phyloP scores from a whole-genome alignment of 345 rosid genomes.

The Pseudoturritis turrita region DNA sequence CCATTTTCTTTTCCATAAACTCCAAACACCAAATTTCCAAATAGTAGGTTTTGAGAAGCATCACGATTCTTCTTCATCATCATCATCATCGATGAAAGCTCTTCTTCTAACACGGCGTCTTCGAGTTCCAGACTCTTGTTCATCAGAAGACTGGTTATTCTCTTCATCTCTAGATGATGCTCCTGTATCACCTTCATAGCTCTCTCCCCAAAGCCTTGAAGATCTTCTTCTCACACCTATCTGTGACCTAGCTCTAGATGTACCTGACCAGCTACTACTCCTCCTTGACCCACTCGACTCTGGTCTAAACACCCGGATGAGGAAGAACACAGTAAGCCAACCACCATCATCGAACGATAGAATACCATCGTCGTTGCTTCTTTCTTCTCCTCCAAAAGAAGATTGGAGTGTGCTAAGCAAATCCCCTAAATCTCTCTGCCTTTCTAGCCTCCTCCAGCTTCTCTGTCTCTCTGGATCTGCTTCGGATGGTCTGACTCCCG shows the following conservation, averaged over 20 bases:
- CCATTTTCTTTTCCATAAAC: conserved; percentile 1
- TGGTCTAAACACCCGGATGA: conserved; percentile 76
- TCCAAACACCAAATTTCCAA: background rate
- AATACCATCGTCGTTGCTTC: conserved; percentile 45
- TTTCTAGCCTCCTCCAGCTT: conserved; percentile 93
- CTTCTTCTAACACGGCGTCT: conserved; percentile 27
- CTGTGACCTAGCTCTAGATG: conserved; percentile 67
- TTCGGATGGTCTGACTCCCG: conserved; percentile 79
- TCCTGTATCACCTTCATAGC: conserved; percentile 60
- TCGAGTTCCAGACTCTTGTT: conserved; percentile 22
- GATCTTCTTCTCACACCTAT: conserved; percentile 63
- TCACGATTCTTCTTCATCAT: conserved; percentile 20
- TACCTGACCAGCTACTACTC: conserved; percentile 76
- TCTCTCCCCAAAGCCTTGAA: conserved; percentile 80
- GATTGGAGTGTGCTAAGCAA: conserved; percentile 86
- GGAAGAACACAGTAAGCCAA: conserved; percentile 83
- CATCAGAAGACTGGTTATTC: conserved; percentile 32
- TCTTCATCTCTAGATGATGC: conserved; percentile 72
- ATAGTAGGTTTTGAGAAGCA: background rate
- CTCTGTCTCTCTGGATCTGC: conserved; percentile 91
- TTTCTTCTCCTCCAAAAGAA: conserved; percentile 84
- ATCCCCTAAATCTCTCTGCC: conserved; percentile 94
- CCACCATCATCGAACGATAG: conserved; percentile 65
- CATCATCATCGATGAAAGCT: conserved; percentile 20
- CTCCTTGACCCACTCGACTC: conserved; percentile 52